Evolutionary conservation across 345 rosid genomes (phyloP), one percentile per base, ranked within the genome.

Genomic region (Atalantia buxifolia): DNA sequence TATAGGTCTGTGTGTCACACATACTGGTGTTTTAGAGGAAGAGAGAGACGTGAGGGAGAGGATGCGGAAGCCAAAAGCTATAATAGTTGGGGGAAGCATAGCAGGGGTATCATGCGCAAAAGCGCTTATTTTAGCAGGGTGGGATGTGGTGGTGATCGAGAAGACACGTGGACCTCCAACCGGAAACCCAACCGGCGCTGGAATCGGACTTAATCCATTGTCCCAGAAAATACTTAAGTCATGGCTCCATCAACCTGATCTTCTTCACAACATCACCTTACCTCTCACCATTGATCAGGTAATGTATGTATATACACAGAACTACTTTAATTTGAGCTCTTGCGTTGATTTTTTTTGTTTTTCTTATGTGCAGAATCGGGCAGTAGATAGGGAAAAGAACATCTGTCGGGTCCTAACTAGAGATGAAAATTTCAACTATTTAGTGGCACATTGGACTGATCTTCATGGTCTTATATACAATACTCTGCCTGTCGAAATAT

Each of bases 111-210:
- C 96, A 36, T 88, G 96, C 79, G 91, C 93, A 25, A 94, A 90
- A 77, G 80, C 94, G 35, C 87, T 90, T 60, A 80, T 80, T 22
- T 85, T 69, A 75, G 91, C 88, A 2, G 95, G 94, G 6, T 92
- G 91, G 92, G 85, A 92, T 18, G 91, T 91, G 18, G 31, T 86
- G 14, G 89, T 92, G 2, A 72, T 90, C 16, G 98, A 94, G 90
- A 91, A 92, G 76, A 83, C 92, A 0, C 12, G 59, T 21, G 68
- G 84, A 67, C 90, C 94, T 27, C 91, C 93, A 1, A 86, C 77
- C 16, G 87, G 90, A 33, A 89, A 91, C 75, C 88, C 94, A 16
- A 89, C 95, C 13, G 95, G 98, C 59, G 97, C 97, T 7, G 98
- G 97, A 0, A 83, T 92, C 14, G 87, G 89, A 22, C 89, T 94